These are phyloP conservation scores for Oryza meyeriana DNA, from an alignment of 176 grass and related monocot species.

Conservation along the genomic window DNA sequence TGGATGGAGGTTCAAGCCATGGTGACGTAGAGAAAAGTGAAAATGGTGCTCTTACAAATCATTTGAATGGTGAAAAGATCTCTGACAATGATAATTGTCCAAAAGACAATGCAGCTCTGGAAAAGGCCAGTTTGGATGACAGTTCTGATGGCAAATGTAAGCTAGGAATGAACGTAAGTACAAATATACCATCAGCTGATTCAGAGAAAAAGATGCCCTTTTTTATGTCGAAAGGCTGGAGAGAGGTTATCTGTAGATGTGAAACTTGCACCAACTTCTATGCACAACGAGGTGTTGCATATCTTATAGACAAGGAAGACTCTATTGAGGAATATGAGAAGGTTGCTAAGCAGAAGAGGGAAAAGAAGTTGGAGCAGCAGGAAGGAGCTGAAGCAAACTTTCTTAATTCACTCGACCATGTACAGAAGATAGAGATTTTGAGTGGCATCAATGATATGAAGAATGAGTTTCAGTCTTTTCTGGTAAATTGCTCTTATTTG, in stretches of 20 bases:
- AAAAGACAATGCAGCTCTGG: slow-evolving; percentile 25
- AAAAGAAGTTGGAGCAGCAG: slow-evolving; percentile 85
- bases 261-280: slow-evolving; percentile 62
- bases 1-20: slow-evolving; percentile 34
- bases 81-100: slow-evolving; percentile 1
- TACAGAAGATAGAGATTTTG: slow-evolving; percentile 95
- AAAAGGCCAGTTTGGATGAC: slow-evolving; percentile 35
- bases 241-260: slow-evolving; percentile 79
- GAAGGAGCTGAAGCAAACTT: slow-evolving; percentile 89
- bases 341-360: slow-evolving; percentile 75
- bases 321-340: slow-evolving; percentile 95
- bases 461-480: slow-evolving; percentile 77
- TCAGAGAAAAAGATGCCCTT: slow-evolving; percentile 57
- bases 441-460: slow-evolving; percentile 92
- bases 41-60: slow-evolving; percentile 29
- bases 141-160: slow-evolving; percentile 50
- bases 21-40: slow-evolving; percentile 27
- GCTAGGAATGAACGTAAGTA: slow-evolving; percentile 64
- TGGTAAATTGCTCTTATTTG: slow-evolving; percentile 61
- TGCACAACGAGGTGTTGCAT: slow-evolving; percentile 44
- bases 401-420: slow-evolving; percentile 76
- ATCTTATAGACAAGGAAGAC: slow-evolving; percentile 76
- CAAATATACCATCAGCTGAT: slow-evolving; percentile 31
- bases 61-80: slow-evolving; percentile 21
- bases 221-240: slow-evolving; percentile 88